Evolutionary conservation across 2,329 filamentous ascomycete species (phyloP).

Genomic region (Aspergillus sp.): DNA sequence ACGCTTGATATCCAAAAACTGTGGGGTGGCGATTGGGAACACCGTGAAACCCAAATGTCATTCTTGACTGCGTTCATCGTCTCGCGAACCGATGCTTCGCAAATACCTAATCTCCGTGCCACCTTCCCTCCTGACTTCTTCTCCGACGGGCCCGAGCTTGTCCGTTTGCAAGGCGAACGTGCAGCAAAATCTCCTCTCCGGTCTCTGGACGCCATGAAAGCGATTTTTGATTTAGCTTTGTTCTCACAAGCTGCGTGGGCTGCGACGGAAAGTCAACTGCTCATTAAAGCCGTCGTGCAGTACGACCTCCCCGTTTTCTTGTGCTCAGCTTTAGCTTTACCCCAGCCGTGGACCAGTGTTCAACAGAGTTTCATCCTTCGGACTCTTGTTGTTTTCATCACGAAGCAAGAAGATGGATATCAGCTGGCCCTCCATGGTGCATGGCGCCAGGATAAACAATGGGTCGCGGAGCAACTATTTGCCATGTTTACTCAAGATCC

Average conservation of each 20-base stretch:
- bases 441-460: constrained; percentile 86
- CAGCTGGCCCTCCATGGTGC: constrained; percentile 88
- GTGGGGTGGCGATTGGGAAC: constrained; percentile 87
- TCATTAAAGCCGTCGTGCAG: constrained; percentile 62
- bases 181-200: constrained; percentile 84
- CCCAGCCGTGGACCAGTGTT: constrained; percentile 50
- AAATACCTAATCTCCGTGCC: constrained; percentile 76
- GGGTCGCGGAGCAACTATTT: constrained; percentile 78
- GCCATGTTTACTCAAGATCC: constrained; percentile 71
- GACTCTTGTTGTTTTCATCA: constrained; percentile 76
- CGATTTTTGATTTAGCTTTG: constrained; percentile 63
- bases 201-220: constrained; percentile 77
- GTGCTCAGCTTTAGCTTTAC: constrained; percentile 48
- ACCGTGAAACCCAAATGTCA: constrained; percentile 85
- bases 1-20: constrained; percentile 80
- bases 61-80: constrained; percentile 87
- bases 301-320: constrained; percentile 51
- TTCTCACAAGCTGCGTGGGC: constrained; percentile 58
- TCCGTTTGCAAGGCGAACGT: constrained; percentile 60
- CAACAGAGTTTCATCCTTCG: constrained; percentile 51
- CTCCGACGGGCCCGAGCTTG: constrained; percentile 57
- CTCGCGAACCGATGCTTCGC: constrained; percentile 74
- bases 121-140: constrained; percentile 71
- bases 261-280: constrained; percentile 54
- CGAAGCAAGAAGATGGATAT: constrained; percentile 73